Percentiles rank a stretch among this genome's conserved stretches.
Evolutionary conservation across 805 yeast genomes (phyloP).

Genomic region (Kodamaea laetipori): DNA sequence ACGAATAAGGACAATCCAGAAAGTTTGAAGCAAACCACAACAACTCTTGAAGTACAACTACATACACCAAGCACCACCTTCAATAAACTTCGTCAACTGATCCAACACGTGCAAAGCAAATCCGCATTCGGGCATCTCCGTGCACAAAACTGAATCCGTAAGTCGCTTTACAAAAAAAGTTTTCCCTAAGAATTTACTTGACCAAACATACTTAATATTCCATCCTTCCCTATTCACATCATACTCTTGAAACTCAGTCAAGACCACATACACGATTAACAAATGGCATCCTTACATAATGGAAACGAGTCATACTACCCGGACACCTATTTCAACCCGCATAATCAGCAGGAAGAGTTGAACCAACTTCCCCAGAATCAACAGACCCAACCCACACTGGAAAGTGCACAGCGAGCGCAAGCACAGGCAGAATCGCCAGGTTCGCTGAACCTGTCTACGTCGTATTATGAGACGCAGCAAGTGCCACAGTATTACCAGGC

Average conservation of each 20-base stretch:
- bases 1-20: too few species aligned
- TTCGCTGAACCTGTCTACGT: slow-evolving; percentile 20
- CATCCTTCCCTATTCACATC: background rate
- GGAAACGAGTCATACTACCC: slow-evolving; percentile 17
- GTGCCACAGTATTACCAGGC: slow-evolving; percentile 15
- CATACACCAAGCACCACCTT: too few species aligned
- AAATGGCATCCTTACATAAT: slow-evolving; percentile 24
- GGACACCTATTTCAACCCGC: slow-evolving; percentile 10
- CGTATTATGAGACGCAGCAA: slow-evolving; percentile 28
- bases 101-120: too few species aligned
- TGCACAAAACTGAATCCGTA: too few species aligned
- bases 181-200: slow-evolving; percentile 2
- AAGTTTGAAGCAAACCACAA: too few species aligned
- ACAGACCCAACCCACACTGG: background rate
- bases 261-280: background rate
- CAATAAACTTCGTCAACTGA: too few species aligned
- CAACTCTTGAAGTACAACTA: too few species aligned
- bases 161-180: slow-evolving; percentile 4
- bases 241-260: background rate
- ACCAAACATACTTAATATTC: background rate
- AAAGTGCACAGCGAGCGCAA: slow-evolving; percentile 12
- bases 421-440: slow-evolving; percentile 12
- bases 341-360: slow-evolving; percentile 8
- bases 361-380: slow-evolving; percentile 5
- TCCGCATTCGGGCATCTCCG: too few species aligned